Evolutionary conservation across 441 rosid genomes (phyloP).

Genomic region (Corymbia citriodora): DNA sequence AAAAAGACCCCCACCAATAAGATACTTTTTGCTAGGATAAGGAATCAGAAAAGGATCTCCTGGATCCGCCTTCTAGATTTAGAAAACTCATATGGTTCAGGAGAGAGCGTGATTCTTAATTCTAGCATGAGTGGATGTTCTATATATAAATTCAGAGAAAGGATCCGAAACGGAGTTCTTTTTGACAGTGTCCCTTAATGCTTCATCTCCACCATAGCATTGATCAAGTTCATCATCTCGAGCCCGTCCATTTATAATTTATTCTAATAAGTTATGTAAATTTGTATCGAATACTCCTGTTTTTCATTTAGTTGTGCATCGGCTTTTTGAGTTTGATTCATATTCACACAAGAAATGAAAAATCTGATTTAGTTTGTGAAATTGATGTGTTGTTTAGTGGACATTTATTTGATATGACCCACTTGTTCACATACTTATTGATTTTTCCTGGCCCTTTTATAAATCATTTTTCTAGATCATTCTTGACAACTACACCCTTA

Average conservation of each 20-base stretch:
- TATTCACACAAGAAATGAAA: not conserved
- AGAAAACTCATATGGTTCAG: not conserved
- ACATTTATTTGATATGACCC: not conserved
- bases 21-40: not conserved
- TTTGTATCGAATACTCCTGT: not conserved
- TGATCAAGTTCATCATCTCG: not conserved
- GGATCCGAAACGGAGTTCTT: fast-evolving
- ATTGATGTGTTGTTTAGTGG: fast-evolving
- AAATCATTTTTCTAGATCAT: not conserved
- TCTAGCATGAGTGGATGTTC: not conserved
- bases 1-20: not conserved
- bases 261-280: not conserved
- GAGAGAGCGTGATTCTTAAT: not conserved
- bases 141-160: not conserved
- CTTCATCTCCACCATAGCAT: not conserved
- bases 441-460: not conserved
- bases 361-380: not conserved
- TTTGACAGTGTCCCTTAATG: not conserved
- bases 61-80: not conserved
- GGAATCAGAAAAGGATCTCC: not conserved
- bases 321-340: not conserved
- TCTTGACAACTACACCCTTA: not conserved
- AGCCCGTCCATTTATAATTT: not conserved
- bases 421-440: not conserved
- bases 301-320: not conserved